Evolutionary conservation across 441 rosid species (phyloP).

Genomic region (Syzygium malaccense): DNA sequence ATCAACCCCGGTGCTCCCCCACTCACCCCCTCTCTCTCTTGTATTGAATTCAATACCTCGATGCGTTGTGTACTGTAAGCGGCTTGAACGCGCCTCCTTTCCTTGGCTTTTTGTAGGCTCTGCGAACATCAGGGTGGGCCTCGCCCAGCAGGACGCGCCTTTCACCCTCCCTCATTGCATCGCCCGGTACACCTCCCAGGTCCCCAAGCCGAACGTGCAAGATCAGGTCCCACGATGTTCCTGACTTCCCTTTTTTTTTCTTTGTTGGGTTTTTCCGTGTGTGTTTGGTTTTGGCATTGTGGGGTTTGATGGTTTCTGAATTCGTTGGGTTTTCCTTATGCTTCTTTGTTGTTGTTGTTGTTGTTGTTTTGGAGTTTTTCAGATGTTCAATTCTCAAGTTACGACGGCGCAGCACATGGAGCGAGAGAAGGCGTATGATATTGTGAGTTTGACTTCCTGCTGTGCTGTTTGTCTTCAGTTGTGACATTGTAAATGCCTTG

Average conservation of each 20-base stretch:
- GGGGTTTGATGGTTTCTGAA: not conserved
- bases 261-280: fast-evolving
- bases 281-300: not conserved
- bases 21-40: not conserved
- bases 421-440: slow-evolving; percentile 75
- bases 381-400: slow-evolving; percentile 82
- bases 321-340: not conserved
- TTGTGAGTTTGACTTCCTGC: slow-evolving; percentile 31
- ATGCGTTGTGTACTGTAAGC: too few relatives aligned
- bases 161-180: slow-evolving; percentile 62
- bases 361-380: not conserved
- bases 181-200: slow-evolving; percentile 45
- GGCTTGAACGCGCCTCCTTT: not conserved
- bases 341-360: not conserved
- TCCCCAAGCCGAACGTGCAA: slow-evolving; percentile 39
- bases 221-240: slow-evolving; percentile 47
- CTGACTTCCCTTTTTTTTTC: not conserved
- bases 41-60: not conserved
- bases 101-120: slow-evolving; percentile 37
- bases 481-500: not conserved
- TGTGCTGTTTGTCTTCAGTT: not conserved
- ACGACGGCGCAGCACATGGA: slow-evolving; percentile 71
- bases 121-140: slow-evolving; percentile 64
- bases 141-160: slow-evolving; percentile 71
- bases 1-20: slow-evolving; percentile 53